Base-by-base conservation (phyloP, 768 basidiomycete genomes). In the Dentipellis fragilis region DNA sequence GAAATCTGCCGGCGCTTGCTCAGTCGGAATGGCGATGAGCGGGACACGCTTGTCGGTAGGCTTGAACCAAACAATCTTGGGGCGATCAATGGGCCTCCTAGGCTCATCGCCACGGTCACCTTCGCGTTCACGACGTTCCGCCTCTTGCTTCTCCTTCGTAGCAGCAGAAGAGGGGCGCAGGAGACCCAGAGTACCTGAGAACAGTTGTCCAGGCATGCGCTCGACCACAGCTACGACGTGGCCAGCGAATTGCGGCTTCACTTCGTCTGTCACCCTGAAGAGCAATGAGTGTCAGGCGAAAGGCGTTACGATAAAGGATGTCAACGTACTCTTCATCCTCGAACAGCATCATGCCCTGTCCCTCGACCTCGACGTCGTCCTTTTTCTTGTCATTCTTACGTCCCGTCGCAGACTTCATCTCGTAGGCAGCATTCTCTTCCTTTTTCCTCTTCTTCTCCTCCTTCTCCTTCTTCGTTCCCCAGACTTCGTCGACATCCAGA, bases 401-500 rank as follows among this genome's bases (percentile, higher is more conserved):
- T 57, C 84, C 87, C 37, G 75, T 80, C 45, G 72, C 76, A 6
- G 83, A 77, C 69, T 85, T 90, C 54, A 86, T 67, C 65, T 98
- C 95, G 69, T 93, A 97, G 0, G 93, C 91, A 29, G 93, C 86
- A 67, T 94, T 96, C 73, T 98, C 96, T 73, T 98, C 96, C 80
- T 99, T 99, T 75, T 98, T 98, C 66, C 95, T 80, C 76, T 99
- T 98, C 85, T 99, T 99, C 76, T 98, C 96, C 70, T 98, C 96
- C 74, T 99, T 99, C 75, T 99, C 96, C 73, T 99, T 99, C 79
- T 99, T 99, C 5, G 96, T 96, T 9, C 89, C 87, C 91, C 91
- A 91, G 12, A 96, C 94, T 71, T 97, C 94, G 64, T 97, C 93
- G 22, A 98, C 95, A 63, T 99, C 96, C 54, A 99, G 79, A 47